Evolutionary conservation across 441 rosid species (phyloP).

Genomic region (Pelargonium cotyledonis): DNA sequence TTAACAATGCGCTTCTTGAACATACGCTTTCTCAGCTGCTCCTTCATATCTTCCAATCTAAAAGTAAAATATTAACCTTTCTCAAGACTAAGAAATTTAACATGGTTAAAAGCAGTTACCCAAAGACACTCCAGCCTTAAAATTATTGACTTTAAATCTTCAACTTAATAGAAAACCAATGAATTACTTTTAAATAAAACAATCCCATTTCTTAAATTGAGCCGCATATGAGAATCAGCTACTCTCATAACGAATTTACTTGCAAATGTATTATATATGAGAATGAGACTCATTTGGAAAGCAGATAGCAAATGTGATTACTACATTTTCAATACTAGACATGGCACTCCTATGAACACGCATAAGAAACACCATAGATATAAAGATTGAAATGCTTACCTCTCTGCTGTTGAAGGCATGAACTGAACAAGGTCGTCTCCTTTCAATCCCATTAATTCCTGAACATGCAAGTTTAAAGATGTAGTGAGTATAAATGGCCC

Average conservation of each 20-base stretch:
- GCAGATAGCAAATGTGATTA: neutral
- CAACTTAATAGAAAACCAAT: neutral
- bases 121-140: neutral
- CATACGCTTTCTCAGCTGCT: conserved; percentile 75
- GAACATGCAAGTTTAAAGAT: conserved; percentile 14
- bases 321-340: conserved; percentile 1
- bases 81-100: neutral
- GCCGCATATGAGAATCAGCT: neutral
- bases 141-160: neutral
- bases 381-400: conserved; percentile 33
- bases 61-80: conserved; percentile 21
- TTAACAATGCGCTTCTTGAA: conserved; percentile 68
- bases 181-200: neutral
- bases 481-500: conserved; percentile 14
- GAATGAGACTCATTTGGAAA: neutral
- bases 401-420: conserved; percentile 59
- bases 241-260: neutral
- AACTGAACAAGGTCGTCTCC: conserved; percentile 52
- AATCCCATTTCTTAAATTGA: neutral
- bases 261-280: neutral
- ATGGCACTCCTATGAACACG: conserved; percentile 3
- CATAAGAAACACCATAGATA: neutral
- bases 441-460: conserved; percentile 77
- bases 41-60: conserved; percentile 89
- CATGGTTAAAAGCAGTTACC: neutral